Conservation (phyloP, 495 filamentous ascomycete species). For the Opeltia flavorubescens region DNA sequence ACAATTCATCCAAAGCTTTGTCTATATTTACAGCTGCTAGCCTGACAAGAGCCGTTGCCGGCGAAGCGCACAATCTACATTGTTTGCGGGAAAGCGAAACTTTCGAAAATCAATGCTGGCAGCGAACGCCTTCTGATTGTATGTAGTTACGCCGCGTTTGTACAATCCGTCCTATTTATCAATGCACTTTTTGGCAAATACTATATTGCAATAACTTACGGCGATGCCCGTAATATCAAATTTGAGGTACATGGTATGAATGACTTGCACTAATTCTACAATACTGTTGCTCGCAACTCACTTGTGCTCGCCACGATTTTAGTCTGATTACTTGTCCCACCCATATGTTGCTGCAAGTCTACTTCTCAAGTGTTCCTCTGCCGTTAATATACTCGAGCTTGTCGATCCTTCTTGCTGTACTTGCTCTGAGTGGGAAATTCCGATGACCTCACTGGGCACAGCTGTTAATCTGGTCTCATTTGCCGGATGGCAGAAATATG, state of each 20-base stretch:
- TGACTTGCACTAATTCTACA: too few species aligned
- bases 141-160: too few species aligned
- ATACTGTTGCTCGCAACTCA: not conserved
- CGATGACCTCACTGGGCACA: constrained; percentile 62
- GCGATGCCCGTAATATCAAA: too few species aligned
- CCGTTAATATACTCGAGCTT: constrained; percentile 55
- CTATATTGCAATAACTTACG: too few species aligned
- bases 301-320: not conserved
- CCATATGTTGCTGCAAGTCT: constrained; percentile 65
- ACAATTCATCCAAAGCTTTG: not conserved
- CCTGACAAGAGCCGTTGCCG: not conserved
- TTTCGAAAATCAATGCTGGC: too few species aligned
- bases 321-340: constrained; percentile 20
- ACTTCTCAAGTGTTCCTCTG: constrained; percentile 66
- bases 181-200: too few species aligned
- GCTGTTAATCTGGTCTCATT: constrained; percentile 52
- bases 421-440: too few species aligned
- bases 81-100: too few species aligned
- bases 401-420: constrained; percentile 28
- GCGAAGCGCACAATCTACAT: not conserved
- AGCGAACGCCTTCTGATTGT: not conserved
- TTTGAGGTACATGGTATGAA: too few species aligned
- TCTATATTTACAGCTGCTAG: not conserved
- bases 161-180: too few species aligned
- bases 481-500: constrained; percentile 82